Evolutionary conservation across 179 eudicot genomes (phyloP).

Genomic region (Drosera spatulata): DNA sequence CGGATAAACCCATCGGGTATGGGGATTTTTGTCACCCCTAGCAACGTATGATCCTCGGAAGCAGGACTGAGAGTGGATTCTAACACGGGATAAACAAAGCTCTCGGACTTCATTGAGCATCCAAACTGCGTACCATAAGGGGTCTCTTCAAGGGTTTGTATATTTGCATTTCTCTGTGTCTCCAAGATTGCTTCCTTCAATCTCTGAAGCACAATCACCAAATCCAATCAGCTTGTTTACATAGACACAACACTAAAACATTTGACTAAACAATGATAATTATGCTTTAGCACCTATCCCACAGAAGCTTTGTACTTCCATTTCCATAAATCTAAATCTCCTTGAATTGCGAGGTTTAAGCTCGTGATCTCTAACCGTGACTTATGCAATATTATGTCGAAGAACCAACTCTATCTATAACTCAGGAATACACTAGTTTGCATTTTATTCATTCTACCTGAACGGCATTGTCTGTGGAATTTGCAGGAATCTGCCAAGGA

Average conservation of each 20-base stretch:
- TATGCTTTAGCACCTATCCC: neutral
- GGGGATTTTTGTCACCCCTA: no score
- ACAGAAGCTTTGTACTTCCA: no score
- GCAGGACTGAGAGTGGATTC: no score
- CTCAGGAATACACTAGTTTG: no score
- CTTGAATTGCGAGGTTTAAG: no score
- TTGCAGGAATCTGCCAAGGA: slow-evolving; percentile 71
- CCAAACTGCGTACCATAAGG: slow-evolving; percentile 47
- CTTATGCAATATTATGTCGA: no score
- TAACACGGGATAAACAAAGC: no score
- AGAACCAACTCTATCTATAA: no score
- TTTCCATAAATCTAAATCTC: no score
- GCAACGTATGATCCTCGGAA: no score
- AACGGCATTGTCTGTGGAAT: slow-evolving; percentile 39
- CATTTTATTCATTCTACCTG: slow-evolving; percentile 29
- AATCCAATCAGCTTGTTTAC: neutral
- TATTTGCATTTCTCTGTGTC: slow-evolving; percentile 78
- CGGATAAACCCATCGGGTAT: no score
- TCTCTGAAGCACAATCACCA: slow-evolving; percentile 25
- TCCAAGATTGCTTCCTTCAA: slow-evolving; percentile 67
- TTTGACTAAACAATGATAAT: neutral
- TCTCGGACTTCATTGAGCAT: neutral
- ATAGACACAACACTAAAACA: neutral
- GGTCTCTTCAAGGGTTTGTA: slow-evolving; percentile 60
- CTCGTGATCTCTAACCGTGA: no score